These are phyloP conservation scores for Termitomyces sp. DNA, from an alignment of 768 basidiomycete species.

Conservation along the genomic window DNA sequence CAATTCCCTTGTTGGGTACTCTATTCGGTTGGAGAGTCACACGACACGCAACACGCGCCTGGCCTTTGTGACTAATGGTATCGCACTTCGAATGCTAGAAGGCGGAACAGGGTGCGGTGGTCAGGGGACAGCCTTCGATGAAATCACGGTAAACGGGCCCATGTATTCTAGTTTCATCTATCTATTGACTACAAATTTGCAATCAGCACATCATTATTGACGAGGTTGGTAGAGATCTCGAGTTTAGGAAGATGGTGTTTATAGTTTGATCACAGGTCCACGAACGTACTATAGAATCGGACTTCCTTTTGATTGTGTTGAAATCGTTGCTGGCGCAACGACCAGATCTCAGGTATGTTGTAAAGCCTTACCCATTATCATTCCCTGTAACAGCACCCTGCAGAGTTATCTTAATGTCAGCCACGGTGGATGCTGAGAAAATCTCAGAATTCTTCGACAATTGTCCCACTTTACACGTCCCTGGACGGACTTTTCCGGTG, in stretches of 20 bases:
- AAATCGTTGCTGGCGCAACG: conserved; percentile 74
- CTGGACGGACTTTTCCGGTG: conserved; percentile 94
- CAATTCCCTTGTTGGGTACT: conserved; percentile 86
- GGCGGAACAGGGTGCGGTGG: conserved; percentile 64
- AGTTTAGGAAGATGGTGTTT: not conserved
- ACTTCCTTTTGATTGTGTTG: conserved; percentile 92
- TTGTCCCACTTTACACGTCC: conserved; percentile 80
- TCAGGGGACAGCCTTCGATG: conserved; percentile 81
- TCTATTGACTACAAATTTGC: not conserved
- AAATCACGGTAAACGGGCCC: conserved; percentile 67
- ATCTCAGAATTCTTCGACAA: conserved; percentile 85
- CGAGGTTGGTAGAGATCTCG: conserved; percentile 46
- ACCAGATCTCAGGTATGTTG: conserved; percentile 73
- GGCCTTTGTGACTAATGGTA: conserved; percentile 89
- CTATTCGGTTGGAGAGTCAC: conserved; percentile 88
- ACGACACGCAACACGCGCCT: conserved; percentile 73
- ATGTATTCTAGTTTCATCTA: not conserved
- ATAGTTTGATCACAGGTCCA: conserved; percentile 58
- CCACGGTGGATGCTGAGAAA: conserved; percentile 89
- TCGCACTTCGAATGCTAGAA: conserved; percentile 97
- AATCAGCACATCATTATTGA: conserved; percentile 89
- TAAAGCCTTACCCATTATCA: not conserved
- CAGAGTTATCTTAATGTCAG: conserved; percentile 94
- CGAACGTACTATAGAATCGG: conserved; percentile 94
- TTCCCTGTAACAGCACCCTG: conserved; percentile 1